A percentile compares a stretch with the other conserved stretches of the same genome.
These are phyloP conservation scores for Chlorella sp. DNA, from an alignment of 139 green algal genomes.

Conservation along the genomic window DNA sequence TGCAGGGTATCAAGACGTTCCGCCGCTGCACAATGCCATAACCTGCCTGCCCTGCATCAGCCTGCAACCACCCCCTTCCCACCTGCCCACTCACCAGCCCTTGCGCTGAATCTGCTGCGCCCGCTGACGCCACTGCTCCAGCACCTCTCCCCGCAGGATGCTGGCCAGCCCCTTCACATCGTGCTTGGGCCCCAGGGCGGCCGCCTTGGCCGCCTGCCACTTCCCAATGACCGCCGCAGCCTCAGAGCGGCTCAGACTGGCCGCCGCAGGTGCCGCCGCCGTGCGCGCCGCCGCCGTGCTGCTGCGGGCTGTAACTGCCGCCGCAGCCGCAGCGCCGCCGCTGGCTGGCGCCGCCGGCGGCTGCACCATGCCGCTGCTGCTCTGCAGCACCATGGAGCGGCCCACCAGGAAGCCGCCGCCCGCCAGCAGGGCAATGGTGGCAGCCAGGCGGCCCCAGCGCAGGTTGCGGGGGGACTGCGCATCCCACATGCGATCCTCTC, in stretches of 20 bases:
- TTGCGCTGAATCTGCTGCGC: constrained; percentile 34
- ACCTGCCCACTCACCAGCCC: constrained; percentile 21
- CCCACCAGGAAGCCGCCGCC: constrained; percentile 10
- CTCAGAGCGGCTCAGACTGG: neutral
- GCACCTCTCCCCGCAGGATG: constrained; percentile 31
- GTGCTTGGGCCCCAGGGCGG: constrained; percentile 31
- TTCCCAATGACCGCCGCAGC: constrained; percentile 16
- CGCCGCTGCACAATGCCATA: too few relatives aligned
- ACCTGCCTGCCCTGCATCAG: too few relatives aligned
- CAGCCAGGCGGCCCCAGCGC: constrained; percentile 36
- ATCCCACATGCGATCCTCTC: constrained; percentile 36
- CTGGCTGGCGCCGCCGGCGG: neutral
- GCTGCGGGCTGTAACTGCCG: too few relatives aligned
- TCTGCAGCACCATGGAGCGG: constrained; percentile 4
- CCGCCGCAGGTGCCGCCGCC: neutral
- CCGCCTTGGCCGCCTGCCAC: neutral
- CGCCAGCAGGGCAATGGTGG: constrained; percentile 14
- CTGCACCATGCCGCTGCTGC: neutral
- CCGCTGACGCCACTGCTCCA: constrained; percentile 37
- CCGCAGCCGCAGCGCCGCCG: neutral
- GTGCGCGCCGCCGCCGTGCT: neutral
- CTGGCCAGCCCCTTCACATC: neutral
- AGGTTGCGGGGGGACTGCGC: neutral
- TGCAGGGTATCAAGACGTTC: too few relatives aligned
- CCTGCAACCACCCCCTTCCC: neutral